Evolutionary conservation across 2,329 filamentous ascomycete species (phyloP), one percentile per base, ranked within the genome.

Genomic region (Fusarium bactridioides): DNA sequence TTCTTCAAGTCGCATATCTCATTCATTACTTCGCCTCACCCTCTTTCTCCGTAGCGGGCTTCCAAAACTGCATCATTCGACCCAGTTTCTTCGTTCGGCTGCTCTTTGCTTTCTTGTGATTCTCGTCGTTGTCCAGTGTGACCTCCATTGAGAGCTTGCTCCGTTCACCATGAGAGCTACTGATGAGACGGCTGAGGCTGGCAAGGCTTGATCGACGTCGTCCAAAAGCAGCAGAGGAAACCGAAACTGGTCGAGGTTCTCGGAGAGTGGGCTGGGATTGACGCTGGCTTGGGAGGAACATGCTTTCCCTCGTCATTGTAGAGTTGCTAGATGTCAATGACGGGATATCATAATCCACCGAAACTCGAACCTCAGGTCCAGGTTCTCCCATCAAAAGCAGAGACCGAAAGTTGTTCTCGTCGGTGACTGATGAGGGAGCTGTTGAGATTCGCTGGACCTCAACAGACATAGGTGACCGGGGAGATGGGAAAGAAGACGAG

Each of bases 1-100:
- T 65, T 48, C 47, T 64, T 68, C 44, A 43, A 54, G 37, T 61
- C 55, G 45, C 29, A 56, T 41, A 51, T 57, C 23, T 38, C 57
- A 31, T 51, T 60, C 37, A 61, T 61, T 74, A 80, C n/a, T 75
- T 73, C 40, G 80, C 59, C 38, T 78, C 67, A 7, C 67, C 73
- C 41, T 83, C 79, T 71, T 87, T 86, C 44, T 83, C 79, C 69
- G 87, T 86, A 77, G 87, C 90, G 15, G 86, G 84, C 81, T 92
- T 93, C 92, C 92, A 95, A 80, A 95, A 95, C 75, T 92, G 90
- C 86, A 94, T 90, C 83, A 94, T 86, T 57, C 92, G 91, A 79
- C 93, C 92, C 41, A 94, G 82, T 35, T 92, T 88, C 79, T 90
- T 93, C 41, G 89, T 85, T 79, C 90, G 92, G 84, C 91, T 93